These are phyloP conservation scores for Atkinsonella texensis DNA, from an alignment of 2,329 filamentous ascomycete genomes.

Conservation along the genomic window DNA sequence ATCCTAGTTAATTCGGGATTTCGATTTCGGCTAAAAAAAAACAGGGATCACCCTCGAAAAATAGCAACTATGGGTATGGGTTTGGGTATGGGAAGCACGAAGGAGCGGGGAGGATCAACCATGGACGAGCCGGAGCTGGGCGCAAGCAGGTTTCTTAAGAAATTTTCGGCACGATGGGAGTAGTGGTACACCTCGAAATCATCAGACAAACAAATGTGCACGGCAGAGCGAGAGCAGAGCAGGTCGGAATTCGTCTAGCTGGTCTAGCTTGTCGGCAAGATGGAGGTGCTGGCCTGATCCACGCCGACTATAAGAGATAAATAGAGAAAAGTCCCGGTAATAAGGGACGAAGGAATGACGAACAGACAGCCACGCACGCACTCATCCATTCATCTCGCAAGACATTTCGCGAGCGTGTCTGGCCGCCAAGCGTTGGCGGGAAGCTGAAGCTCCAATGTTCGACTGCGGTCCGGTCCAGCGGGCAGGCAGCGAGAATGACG, in stretches of 20 bases:
- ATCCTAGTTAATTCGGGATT: background rate
- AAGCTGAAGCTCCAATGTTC: background rate
- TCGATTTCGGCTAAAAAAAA: background rate
- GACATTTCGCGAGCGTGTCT: background rate
- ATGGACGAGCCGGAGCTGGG: background rate
- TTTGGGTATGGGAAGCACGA: background rate
- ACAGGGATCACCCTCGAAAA: background rate
- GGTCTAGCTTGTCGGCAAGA: background rate
- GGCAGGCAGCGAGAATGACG: background rate
- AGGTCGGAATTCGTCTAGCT: background rate
- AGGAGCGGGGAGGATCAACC: background rate
- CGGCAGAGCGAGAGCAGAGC: background rate
- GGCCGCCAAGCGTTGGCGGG: background rate
- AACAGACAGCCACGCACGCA: background rate
- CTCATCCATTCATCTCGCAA: background rate
- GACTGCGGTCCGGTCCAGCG: background rate
- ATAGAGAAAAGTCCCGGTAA: background rate
- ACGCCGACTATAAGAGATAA: background rate
- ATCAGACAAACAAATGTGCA: background rate
- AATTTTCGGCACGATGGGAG: background rate
- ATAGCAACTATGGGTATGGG: background rate
- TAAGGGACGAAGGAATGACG: background rate
- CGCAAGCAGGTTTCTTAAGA: conserved; percentile 5
- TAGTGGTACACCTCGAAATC: background rate
- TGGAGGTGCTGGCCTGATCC: background rate